Conservation (phyloP, 306 rosid species). For the Phaseolus lunatus region DNA sequence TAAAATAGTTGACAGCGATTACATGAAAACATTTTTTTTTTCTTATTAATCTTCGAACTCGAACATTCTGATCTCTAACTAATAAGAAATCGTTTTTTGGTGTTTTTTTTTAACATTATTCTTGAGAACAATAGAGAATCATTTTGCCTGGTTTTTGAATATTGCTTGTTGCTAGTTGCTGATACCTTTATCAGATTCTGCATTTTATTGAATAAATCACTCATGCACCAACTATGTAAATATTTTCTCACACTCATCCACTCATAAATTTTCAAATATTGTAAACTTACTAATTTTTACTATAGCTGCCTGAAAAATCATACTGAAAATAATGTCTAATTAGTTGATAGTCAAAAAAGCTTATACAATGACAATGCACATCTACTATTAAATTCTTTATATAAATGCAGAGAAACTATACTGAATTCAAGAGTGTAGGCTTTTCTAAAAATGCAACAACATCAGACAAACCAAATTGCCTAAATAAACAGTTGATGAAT, state of each 20-base stretch:
- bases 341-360: too few relatives aligned
- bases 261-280: too few relatives aligned
- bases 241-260: too few relatives aligned
- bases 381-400: background rate
- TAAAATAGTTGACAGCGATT: background rate
- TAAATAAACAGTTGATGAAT: background rate
- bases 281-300: background rate
- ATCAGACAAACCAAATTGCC: background rate
- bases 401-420: background rate
- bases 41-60: too few relatives aligned
- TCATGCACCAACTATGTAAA: background rate
- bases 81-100: background rate
- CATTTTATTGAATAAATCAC: background rate
- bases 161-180: background rate
- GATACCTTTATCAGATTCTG: background rate
- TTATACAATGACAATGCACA: background rate
- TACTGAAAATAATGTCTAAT: background rate
- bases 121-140: too few relatives aligned
- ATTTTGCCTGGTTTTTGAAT: background rate
- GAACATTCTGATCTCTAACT: too few relatives aligned
- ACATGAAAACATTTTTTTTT: too few relatives aligned
- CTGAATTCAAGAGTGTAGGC: background rate
- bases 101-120: background rate
- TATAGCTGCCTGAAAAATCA: too few relatives aligned
- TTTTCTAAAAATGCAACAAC: background rate